phyloP scores from a whole-genome alignment of 441 rosid species.

The Brassica hybrid region DNA sequence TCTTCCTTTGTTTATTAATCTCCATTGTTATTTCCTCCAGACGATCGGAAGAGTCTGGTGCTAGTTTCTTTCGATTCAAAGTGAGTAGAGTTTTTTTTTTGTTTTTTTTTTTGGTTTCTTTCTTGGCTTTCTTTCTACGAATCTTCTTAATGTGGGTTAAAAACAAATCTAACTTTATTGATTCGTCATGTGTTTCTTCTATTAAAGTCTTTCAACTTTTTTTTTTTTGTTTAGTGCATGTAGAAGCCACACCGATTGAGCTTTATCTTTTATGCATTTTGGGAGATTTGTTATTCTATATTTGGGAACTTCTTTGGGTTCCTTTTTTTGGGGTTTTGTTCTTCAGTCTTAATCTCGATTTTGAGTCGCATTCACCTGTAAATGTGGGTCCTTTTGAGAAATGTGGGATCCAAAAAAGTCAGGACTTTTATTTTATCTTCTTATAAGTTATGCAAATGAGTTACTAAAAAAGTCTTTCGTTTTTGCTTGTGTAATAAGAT shows the following conservation, averaged over 20 bases:
- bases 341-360: slow-evolving; percentile 22
- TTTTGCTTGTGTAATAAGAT: slow-evolving; percentile 14
- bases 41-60: slow-evolving; percentile 6
- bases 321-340: slow-evolving; percentile 2
- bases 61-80: not conserved
- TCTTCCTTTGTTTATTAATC: slow-evolving; percentile 7
- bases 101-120: not conserved
- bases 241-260: slow-evolving; percentile 33
- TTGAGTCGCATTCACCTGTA: slow-evolving; percentile 34
- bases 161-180: slow-evolving; percentile 32
- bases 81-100: slow-evolving; percentile 14
- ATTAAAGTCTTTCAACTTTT: slow-evolving; percentile 33
- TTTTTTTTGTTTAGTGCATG: slow-evolving; percentile 33
- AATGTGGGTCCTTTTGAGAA: slow-evolving; percentile 33
- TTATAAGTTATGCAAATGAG: slow-evolving; percentile 1
- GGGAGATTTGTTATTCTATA: slow-evolving; percentile 11
- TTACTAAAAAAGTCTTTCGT: not conserved
- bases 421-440: not conserved
- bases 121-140: not conserved
- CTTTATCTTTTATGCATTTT: slow-evolving; percentile 18
- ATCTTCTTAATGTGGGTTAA: slow-evolving; percentile 34
- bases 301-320: slow-evolving; percentile 5
- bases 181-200: slow-evolving; percentile 42
- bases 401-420: slow-evolving; percentile 26
- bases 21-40: slow-evolving; percentile 14